A percentile compares a stretch with the other conserved stretches of the same genome.
phyloP scores from a whole-genome alignment of 495 filamentous ascomycete species.

The Margaritispora aquatica region DNA sequence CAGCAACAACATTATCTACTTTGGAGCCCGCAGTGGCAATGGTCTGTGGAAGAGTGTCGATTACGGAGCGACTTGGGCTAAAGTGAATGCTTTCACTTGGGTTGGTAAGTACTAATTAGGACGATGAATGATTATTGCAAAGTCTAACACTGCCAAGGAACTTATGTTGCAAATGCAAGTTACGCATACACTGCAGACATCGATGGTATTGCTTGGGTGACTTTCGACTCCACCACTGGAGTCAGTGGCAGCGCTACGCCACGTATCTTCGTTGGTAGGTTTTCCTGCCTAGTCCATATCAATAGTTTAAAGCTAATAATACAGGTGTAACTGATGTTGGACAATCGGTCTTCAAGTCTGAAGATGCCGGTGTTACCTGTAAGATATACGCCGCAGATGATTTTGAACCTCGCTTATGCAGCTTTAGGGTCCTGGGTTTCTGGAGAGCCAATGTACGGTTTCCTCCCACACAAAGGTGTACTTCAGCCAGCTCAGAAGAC shows the following conservation, averaged over 20 bases:
- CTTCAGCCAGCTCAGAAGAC: constrained; percentile 45
- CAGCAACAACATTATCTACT: constrained; percentile 47
- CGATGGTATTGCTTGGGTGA: constrained; percentile 45
- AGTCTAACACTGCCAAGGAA: neutral
- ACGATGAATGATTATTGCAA: constrained; percentile 30
- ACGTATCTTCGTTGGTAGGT: constrained; percentile 44
- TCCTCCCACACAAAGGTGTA: constrained; percentile 48
- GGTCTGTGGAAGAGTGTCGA: constrained; percentile 55
- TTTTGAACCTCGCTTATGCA: too few species aligned
- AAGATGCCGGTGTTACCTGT: constrained; percentile 43
- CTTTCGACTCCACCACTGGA: constrained; percentile 48
- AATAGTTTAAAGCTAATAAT: neutral
- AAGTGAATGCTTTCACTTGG: constrained; percentile 46
- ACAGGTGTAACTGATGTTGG: constrained; percentile 40
- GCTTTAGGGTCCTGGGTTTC: constrained; percentile 40
- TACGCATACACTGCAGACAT: constrained; percentile 1
- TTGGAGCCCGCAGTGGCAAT: constrained; percentile 50
- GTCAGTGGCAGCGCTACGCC: constrained; percentile 41
- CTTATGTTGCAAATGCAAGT: constrained; percentile 6
- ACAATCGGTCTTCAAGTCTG: constrained; percentile 46
- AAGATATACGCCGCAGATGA: too few species aligned
- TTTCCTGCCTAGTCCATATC: neutral
- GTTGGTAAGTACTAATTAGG: constrained; percentile 2
- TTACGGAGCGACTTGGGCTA: constrained; percentile 45
- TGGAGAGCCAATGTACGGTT: constrained; percentile 40